Evolutionary conservation across 257 asterid genomes (phyloP), one percentile per base, ranked within the genome.

Genomic region (Solanum virginianum): DNA sequence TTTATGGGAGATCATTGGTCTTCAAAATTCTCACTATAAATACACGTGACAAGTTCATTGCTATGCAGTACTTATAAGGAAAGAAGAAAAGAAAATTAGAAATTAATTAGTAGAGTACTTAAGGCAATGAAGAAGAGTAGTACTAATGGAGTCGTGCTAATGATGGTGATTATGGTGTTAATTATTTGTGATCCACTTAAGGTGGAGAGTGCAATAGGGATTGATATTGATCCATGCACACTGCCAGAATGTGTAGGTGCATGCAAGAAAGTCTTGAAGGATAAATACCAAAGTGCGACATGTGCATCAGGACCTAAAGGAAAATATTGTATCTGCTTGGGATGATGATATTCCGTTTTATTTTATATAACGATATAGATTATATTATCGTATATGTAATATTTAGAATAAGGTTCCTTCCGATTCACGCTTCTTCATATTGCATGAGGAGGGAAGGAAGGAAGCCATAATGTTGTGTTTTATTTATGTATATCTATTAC

Each of bases 201-300:
- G n/a, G 92, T 90, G 88, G 91, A 92, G 71, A 8, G 93, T 87
- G 93, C 90, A 26, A 56, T 91, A 56, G 96, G 96, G 18, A 86
- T 92, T 32, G 80, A 86, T 20, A 60, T 91, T 2, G 63, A 89
- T 87, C 96, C 94, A 72, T 91, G 96, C 86, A 92, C 92, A 24
- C 83, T 87, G 14, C 90, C 91, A 1, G 88, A 45, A 39, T 92
- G 96, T 83, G 55, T 84, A 56, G 91, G 89, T 70, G 93, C 91
- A 45, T 92, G 96, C 81, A 87, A 86, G 81, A 91, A 82, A 43
- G 84, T 86, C 51, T 80, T 91, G 90, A 80, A 66, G 83, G 90
- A 63, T 0, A 89, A 91, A 20, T 91, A 82, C 57, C 89, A 24
- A 0, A 86, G 92, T 84, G 93, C 94, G 20, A 86, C 93, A 18